Percentiles rank a stretch among this genome's conserved stretches.
Conservation (phyloP, 768 basidiomycete species). For the Crepidotus variabilis region DNA sequence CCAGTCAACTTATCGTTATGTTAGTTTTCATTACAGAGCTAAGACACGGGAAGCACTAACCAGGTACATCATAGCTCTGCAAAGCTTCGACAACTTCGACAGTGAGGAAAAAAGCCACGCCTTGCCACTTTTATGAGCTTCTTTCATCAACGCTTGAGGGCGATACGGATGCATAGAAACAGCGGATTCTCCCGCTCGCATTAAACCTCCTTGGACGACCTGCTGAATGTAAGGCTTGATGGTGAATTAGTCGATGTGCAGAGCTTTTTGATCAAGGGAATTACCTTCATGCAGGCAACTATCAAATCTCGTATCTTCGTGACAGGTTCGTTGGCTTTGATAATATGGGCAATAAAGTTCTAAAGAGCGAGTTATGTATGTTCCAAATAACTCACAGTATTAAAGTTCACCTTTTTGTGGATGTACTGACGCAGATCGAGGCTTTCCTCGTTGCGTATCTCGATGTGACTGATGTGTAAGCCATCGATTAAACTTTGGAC, state of each 20-base stretch:
- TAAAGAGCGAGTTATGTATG: conserved; percentile 23
- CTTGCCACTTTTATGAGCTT: conserved; percentile 30
- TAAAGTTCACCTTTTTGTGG: conserved; percentile 68
- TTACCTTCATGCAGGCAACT: conserved; percentile 72
- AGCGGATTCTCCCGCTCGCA: conserved; percentile 49
- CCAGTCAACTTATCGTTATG: conserved; percentile 64
- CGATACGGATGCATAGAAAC: conserved; percentile 64
- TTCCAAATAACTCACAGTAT: no score
- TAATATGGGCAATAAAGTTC: conserved; percentile 75
- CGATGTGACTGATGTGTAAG: conserved; percentile 91
- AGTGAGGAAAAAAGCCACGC: conserved; percentile 51
- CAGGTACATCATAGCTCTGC: conserved; percentile 85
- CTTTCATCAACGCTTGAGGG: conserved; percentile 39
- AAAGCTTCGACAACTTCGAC: conserved; percentile 51
- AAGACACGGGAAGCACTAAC: conserved; percentile 31
- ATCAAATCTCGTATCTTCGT: conserved; percentile 63
- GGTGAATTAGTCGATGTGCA: conserved; percentile 10
- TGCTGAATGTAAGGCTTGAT: conserved; percentile 27
- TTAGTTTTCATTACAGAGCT: conserved; percentile 1
- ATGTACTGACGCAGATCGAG: conserved; percentile 84
- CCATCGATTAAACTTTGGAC: conserved; percentile 90
- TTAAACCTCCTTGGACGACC: conserved; percentile 33
- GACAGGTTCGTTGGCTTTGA: conserved; percentile 70
- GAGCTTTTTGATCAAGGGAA: neutral
- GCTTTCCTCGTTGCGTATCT: conserved; percentile 89